A percentile compares a stretch with the other conserved stretches of the same genome.
Conservation (phyloP, 345 rosid species). For the Citrus maxima region DNA sequence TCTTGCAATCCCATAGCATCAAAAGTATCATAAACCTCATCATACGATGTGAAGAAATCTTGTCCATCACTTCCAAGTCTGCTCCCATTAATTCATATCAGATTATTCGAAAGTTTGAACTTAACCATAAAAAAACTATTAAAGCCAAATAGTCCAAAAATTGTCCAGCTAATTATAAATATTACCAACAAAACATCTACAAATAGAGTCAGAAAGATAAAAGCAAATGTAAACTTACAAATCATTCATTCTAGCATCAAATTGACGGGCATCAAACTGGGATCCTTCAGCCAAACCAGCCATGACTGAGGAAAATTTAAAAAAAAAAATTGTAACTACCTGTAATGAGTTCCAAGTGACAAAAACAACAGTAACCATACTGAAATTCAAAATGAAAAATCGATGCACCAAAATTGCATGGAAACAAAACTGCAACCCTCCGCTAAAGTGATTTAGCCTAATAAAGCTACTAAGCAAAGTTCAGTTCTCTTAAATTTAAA, state of each 20-base stretch:
- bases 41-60: slow-evolving; percentile 42
- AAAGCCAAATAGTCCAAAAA: neutral
- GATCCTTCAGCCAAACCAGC: slow-evolving; percentile 43
- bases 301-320: slow-evolving; percentile 32
- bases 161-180: neutral
- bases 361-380: neutral
- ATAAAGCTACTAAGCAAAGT: neutral
- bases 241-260: slow-evolving; percentile 46
- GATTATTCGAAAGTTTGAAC: neutral
- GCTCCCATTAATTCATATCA: slow-evolving; percentile 13
- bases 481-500: neutral
- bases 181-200: neutral
- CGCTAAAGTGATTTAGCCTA: neutral
- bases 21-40: slow-evolving; percentile 40
- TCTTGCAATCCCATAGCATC: slow-evolving; percentile 48
- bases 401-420: neutral
- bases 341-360: neutral
- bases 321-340: neutral
- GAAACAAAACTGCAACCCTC: neutral
- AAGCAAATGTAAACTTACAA: slow-evolving; percentile 26
- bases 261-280: slow-evolving; percentile 43
- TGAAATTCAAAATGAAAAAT: neutral
- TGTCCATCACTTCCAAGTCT: slow-evolving; percentile 31
- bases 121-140: neutral
- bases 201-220: neutral